Conservation (phyloP, 495 filamentous ascomycete species). For the Podospora sp. region DNA sequence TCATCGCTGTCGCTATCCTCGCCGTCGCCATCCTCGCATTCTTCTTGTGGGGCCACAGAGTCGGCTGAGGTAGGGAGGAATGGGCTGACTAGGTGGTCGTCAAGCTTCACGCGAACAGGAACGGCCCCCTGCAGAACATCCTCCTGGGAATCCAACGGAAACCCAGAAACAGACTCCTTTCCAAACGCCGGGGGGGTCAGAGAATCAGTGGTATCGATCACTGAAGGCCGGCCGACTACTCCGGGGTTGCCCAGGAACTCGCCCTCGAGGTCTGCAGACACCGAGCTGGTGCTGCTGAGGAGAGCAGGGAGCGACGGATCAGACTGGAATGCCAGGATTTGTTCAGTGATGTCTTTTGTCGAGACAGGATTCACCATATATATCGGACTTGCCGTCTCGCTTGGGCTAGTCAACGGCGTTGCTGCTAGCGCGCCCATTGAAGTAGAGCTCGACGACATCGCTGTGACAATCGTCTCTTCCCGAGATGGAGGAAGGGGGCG, state of each 20-base stretch:
- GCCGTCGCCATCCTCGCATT: slow-evolving; percentile 54
- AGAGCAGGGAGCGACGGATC: slow-evolving; percentile 78
- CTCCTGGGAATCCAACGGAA: slow-evolving; percentile 44
- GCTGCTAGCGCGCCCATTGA: slow-evolving; percentile 45
- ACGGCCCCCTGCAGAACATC: slow-evolving; percentile 24
- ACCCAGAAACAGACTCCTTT: slow-evolving; percentile 47
- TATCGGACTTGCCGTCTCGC: slow-evolving; percentile 58
- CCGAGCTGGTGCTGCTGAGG: slow-evolving; percentile 78
- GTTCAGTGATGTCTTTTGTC: slow-evolving; percentile 57
- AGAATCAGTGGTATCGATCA: slow-evolving; percentile 54
- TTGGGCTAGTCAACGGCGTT: slow-evolving; percentile 52
- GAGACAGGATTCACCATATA: slow-evolving; percentile 57
- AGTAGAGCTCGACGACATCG: slow-evolving; percentile 49
- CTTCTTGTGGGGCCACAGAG: slow-evolving; percentile 11
- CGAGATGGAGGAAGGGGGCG: slow-evolving; percentile 35
- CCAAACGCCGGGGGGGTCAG: slow-evolving; percentile 54
- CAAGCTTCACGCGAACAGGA: slow-evolving; percentile 30
- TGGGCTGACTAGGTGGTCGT: slow-evolving; percentile 11
- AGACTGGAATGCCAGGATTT: slow-evolving; percentile 65
- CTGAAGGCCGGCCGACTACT: slow-evolving; percentile 39
- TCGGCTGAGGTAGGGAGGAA: slow-evolving; percentile 7
- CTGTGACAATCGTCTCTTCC: slow-evolving; percentile 42
- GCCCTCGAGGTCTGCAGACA: slow-evolving; percentile 62
- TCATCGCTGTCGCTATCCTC: slow-evolving; percentile 61
- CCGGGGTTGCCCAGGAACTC: slow-evolving; percentile 57